Conservation (phyloP, 2,329 filamentous ascomycete genomes). For the Xylaria multiplex region DNA sequence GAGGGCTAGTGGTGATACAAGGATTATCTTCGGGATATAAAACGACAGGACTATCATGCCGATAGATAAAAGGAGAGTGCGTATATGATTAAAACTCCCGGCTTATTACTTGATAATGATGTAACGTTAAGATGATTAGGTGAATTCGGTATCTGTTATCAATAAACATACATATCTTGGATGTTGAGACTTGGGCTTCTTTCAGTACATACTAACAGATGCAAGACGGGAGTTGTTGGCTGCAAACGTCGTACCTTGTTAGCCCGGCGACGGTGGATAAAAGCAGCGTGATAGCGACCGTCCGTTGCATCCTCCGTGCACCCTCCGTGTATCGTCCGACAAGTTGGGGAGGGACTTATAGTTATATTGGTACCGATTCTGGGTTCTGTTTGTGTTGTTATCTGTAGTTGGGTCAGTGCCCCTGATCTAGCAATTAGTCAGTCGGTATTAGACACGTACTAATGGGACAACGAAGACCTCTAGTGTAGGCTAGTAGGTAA, state of each 20-base stretch:
- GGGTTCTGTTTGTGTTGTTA: too few relatives aligned
- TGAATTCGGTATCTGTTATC: neutral
- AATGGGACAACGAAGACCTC: too few relatives aligned
- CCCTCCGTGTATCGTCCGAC: neutral
- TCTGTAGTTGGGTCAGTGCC: too few relatives aligned
- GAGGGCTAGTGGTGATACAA: slow-evolving; percentile 35
- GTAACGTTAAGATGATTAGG: neutral
- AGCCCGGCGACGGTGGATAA: too few relatives aligned
- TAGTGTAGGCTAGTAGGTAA: neutral
- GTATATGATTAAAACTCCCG: neutral
- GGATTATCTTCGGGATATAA: neutral
- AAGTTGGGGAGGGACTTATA: neutral
- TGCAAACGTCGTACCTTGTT: neutral
- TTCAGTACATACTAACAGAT: neutral
- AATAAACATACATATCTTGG: neutral
- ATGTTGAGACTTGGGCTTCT: neutral
- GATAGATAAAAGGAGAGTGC: neutral
- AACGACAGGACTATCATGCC: neutral
- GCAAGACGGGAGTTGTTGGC: neutral
- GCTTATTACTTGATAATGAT: neutral
- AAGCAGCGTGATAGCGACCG: slow-evolving; percentile 3
- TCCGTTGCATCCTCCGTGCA: slow-evolving; percentile 12
- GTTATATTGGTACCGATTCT: too few relatives aligned
- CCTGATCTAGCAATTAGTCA: too few relatives aligned
- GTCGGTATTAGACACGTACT: too few relatives aligned